A percentile compares a stretch with the other conserved stretches of the same genome.
phyloP scores from a whole-genome alignment of 108 stramenopile species.

The Nitzschia palea region DNA sequence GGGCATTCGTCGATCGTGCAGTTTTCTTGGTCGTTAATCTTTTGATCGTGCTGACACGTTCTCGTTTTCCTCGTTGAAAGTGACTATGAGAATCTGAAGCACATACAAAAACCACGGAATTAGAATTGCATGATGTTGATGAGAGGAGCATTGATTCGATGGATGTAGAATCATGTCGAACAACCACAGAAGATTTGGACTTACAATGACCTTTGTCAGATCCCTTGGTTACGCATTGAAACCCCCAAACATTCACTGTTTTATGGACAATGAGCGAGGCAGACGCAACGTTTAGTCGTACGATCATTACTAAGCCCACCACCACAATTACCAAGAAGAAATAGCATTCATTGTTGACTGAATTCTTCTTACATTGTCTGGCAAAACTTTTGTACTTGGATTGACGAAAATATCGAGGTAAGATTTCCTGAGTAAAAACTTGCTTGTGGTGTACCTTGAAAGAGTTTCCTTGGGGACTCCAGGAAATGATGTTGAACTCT shows the following conservation, averaged over 20 bases:
- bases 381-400: slow-evolving; percentile 52
- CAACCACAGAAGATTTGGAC: not conserved
- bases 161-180: not conserved
- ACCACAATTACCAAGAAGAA: not conserved
- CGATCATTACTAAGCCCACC: too few species aligned
- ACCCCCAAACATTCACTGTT: not conserved
- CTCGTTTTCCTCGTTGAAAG: too few species aligned
- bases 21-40: too few species aligned
- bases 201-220: not conserved
- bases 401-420: slow-evolving; percentile 67
- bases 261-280: not conserved
- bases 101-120: too few species aligned
- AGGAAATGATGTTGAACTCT: slow-evolving; percentile 37
- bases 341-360: not conserved
- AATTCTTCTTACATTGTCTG: slow-evolving; percentile 35
- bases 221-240: not conserved
- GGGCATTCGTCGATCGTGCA: too few species aligned
- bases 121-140: not conserved
- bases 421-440: slow-evolving; percentile 48
- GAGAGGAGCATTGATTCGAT: not conserved
- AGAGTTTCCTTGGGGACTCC: slow-evolving; percentile 50
- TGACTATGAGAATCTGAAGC: too few species aligned
- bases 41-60: too few species aligned
- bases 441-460: slow-evolving; percentile 59
- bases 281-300: not conserved